phyloP scores from a whole-genome alignment of 1,284 basidiomycete genomes.

The Melampsora abietis-canadensis region DNA sequence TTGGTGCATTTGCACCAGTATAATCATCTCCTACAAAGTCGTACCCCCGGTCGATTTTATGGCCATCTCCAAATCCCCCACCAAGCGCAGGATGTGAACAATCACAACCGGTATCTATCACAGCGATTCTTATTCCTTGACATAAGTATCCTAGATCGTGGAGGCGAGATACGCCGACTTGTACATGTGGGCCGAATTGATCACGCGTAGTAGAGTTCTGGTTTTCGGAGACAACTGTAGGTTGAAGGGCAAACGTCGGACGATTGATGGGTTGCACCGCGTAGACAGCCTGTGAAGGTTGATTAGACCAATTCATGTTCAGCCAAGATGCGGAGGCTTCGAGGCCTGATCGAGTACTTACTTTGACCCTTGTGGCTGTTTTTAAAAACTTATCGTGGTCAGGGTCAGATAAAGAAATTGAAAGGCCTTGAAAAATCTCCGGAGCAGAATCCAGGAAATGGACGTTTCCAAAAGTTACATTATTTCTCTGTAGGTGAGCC shows the following conservation, averaged over 20 bases:
- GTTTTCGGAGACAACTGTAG: constrained; percentile 14
- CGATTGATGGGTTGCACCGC: constrained; percentile 27
- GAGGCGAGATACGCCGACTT: constrained; percentile 49
- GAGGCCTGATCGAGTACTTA: not conserved
- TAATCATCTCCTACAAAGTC: constrained; percentile 41
- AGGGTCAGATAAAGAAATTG: not conserved
- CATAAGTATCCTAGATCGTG: constrained; percentile 60
- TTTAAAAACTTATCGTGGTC: not conserved
- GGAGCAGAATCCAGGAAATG: constrained; percentile 2
- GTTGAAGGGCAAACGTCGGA: constrained; percentile 8
- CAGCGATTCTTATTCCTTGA: constrained; percentile 60
- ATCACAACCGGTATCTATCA: constrained; percentile 59
- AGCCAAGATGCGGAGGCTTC: not conserved
- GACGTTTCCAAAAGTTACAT: not conserved
- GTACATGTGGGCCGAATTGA: constrained; percentile 38
- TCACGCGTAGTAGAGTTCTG: not conserved
- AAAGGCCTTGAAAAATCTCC: not conserved
- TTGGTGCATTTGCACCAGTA: constrained; percentile 18
- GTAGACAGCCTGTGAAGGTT: constrained; percentile 17
- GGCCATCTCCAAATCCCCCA: constrained; percentile 50
- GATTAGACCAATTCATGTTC: not conserved
- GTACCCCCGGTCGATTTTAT: constrained; percentile 36
- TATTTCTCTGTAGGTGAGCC: not conserved
- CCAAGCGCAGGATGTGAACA: constrained; percentile 66
- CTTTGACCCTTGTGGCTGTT: not conserved